phyloP scores from a whole-genome alignment of 768 basidiomycete genomes.

The Mycena maculata region DNA sequence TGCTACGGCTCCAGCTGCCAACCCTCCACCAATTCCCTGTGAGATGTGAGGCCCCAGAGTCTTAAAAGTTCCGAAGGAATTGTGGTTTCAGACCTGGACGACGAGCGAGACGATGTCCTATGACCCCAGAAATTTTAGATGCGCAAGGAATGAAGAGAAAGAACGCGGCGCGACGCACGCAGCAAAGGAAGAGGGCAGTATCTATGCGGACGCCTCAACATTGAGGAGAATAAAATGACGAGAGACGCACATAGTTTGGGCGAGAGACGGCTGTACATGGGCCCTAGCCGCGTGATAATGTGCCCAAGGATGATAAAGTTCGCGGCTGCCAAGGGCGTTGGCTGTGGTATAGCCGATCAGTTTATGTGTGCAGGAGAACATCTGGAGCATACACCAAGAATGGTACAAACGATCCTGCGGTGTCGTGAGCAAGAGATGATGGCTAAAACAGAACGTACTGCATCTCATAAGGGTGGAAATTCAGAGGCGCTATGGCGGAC shows the following conservation, averaged over 20 bases:
- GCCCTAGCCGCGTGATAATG: conserved; percentile 57
- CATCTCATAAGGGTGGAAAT: conserved; percentile 52
- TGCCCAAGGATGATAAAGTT: conserved; percentile 65
- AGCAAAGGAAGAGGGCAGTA: conserved; percentile 52
- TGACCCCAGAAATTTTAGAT: not conserved
- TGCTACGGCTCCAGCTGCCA: conserved; percentile 56
- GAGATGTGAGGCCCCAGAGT: no score
- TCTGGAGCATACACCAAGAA: conserved; percentile 19
- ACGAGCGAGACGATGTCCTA: conserved; percentile 68
- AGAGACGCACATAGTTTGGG: conserved; percentile 52
- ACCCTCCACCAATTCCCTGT: conserved; percentile 73
- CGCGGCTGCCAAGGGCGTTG: conserved; percentile 34
- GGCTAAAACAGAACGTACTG: conserved; percentile 47
- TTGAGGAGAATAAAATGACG: conserved; percentile 26
- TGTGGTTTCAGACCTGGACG: no score
- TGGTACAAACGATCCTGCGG: conserved; percentile 27
- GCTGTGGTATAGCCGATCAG: conserved; percentile 3
- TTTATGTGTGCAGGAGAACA: no score
- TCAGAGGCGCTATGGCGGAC: conserved; percentile 38
- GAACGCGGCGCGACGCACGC: conserved; percentile 43
- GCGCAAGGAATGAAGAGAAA: not conserved
- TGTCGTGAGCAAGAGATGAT: not conserved
- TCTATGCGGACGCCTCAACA: conserved; percentile 42
- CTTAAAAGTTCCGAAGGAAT: no score
- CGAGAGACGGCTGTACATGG: conserved; percentile 61